Evolutionary conservation across 2,329 filamentous ascomycete species (phyloP).

Genomic region (Venturia asperata): DNA sequence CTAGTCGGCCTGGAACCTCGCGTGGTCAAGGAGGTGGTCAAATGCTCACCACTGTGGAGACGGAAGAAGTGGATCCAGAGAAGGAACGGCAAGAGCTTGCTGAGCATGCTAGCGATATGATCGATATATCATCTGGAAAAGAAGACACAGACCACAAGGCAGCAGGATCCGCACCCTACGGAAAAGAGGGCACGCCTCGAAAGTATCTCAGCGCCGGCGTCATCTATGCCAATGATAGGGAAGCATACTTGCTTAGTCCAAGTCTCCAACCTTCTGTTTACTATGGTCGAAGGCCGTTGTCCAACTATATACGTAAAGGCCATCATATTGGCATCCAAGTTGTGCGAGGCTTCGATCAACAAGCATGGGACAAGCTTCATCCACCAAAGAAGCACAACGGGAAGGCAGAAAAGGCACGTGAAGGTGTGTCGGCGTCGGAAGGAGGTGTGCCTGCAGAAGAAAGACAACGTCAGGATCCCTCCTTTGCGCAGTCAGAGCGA

Average conservation of each 20-base stretch:
- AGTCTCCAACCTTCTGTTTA: constrained; percentile 78
- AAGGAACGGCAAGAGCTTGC: constrained; percentile 38
- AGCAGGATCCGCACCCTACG: constrained; percentile 35
- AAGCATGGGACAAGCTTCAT: constrained; percentile 68
- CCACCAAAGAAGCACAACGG: constrained; percentile 41
- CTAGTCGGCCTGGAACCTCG: constrained; percentile 38
- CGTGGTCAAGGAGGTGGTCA: constrained; percentile 22
- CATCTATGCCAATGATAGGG: constrained; percentile 70
- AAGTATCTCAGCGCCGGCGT: constrained; percentile 72
- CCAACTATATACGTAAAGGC: constrained; percentile 74
- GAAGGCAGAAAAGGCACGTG: constrained; percentile 34
- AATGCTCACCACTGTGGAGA: constrained; percentile 19
- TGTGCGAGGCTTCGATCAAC: constrained; percentile 79
- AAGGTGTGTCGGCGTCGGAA: constrained; percentile 40
- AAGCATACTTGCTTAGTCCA: constrained; percentile 81
- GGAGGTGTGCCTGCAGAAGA: constrained; percentile 36
- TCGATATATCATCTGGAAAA: constrained; percentile 41
- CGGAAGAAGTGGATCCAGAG: constrained; percentile 36
- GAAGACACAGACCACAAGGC: constrained; percentile 44
- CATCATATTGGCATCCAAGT: constrained; percentile 76
- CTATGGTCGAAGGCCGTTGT: constrained; percentile 71
- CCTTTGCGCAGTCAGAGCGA: constrained; percentile 56
- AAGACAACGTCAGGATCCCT: constrained; percentile 43
- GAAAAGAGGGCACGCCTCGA: constrained; percentile 43
- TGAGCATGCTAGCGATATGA: constrained; percentile 40